Percentiles rank a stretch among this genome's conserved stretches.
These are phyloP conservation scores for Odontarrhena argentea DNA, from an alignment of 345 rosid genomes.

Conservation along the genomic window DNA sequence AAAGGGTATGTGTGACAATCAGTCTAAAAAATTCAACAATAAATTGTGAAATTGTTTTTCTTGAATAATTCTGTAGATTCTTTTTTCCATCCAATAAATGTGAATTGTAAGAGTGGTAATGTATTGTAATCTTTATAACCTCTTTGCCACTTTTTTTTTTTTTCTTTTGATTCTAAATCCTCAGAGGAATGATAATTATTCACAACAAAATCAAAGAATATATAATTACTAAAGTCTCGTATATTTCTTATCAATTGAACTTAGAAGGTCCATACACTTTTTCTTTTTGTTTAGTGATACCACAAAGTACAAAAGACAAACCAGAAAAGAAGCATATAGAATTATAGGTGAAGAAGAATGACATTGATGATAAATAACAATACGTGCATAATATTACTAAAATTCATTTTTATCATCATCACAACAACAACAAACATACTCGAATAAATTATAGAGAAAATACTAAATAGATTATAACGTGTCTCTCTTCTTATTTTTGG, in stretches of 20 bases:
- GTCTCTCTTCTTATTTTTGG: background rate
- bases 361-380: background rate
- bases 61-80: too few relatives aligned
- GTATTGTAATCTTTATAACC: too few relatives aligned
- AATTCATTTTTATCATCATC: background rate
- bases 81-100: too few relatives aligned
- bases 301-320: conserved; percentile 6
- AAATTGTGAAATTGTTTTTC: too few relatives aligned
- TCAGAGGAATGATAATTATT: too few relatives aligned
- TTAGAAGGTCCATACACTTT: conserved; percentile 3
- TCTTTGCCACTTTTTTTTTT: background rate
- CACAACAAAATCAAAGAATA: background rate
- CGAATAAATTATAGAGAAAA: background rate
- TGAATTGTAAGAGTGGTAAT: too few relatives aligned
- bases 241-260: background rate
- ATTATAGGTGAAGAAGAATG: background rate
- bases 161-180: too few relatives aligned
- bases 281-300: background rate
- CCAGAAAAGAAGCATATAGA: conserved; percentile 6
- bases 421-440: conserved; percentile 7
- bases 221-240: background rate
- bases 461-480: background rate
- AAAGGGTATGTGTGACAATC: too few relatives aligned
- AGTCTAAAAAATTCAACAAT: too few relatives aligned
- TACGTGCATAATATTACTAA: background rate